Evolutionary conservation across 2,329 filamentous ascomycete genomes (phyloP).

Genomic region (Talaromyces sp.): DNA sequence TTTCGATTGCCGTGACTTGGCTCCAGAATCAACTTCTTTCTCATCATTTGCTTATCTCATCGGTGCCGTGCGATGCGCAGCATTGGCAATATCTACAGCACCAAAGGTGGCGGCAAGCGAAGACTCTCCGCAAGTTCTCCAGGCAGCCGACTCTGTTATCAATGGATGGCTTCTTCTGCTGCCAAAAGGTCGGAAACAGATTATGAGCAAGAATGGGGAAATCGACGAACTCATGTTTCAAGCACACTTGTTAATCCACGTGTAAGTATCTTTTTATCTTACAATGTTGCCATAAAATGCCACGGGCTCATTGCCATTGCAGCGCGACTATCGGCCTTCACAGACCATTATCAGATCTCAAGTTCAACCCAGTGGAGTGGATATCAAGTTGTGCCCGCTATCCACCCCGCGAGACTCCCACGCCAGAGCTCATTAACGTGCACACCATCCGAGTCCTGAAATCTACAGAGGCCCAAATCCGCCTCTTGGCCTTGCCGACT

Average conservation of each 20-base stretch:
- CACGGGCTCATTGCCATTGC: neutral
- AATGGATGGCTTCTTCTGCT: conserved; percentile 36
- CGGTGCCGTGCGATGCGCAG: conserved; percentile 20
- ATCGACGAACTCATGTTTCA: conserved; percentile 67
- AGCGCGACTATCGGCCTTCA: conserved; percentile 34
- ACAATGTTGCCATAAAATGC: too few relatives aligned
- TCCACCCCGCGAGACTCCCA: conserved; percentile 2
- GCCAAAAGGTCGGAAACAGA: conserved; percentile 25
- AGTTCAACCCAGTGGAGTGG: conserved; percentile 33
- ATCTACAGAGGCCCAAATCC: conserved; percentile 34
- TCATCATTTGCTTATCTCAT: conserved; percentile 32
- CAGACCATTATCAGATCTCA: conserved; percentile 35
- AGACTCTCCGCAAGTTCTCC: conserved; percentile 24
- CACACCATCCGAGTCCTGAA: conserved; percentile 36
- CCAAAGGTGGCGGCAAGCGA: conserved; percentile 16
- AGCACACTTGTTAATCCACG: conserved; percentile 65
- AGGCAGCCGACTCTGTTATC: conserved; percentile 30
- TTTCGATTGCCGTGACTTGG: conserved; percentile 28
- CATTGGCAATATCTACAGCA: conserved; percentile 20
- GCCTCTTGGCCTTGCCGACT: conserved; percentile 32
- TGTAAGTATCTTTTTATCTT: conserved; percentile 16
- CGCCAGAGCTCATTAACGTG: conserved; percentile 25
- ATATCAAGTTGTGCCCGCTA: conserved; percentile 31
- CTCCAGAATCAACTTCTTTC: conserved; percentile 16
- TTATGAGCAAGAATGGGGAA: conserved; percentile 23